These are phyloP conservation scores for Acanthamoeba polyphaga DNA, from an alignment of 208 protist genomes.

Conservation along the genomic window DNA sequence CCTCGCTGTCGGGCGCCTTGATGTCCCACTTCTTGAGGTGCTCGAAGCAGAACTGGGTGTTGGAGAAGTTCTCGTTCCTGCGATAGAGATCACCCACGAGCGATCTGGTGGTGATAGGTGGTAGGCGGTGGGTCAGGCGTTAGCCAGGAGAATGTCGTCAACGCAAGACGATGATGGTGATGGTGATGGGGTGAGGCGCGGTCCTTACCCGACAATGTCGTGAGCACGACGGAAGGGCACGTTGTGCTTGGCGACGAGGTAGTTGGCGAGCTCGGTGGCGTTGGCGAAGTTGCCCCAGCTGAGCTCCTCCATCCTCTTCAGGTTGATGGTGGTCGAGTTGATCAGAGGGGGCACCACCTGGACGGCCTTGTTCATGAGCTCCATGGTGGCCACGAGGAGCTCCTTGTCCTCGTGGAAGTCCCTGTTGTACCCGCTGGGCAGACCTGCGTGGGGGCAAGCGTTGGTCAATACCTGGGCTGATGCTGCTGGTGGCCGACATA, in stretches of 20 bases:
- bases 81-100: conserved; percentile 57
- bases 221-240: conserved; percentile 51
- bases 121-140: not conserved
- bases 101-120: not conserved
- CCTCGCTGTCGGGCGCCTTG: conserved; percentile 12
- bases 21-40: conserved; percentile 30
- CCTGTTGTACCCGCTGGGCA: conserved; percentile 55
- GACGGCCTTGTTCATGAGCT: conserved; percentile 42
- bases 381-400: not conserved
- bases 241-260: conserved; percentile 65
- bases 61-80: conserved; percentile 53
- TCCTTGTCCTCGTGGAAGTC: conserved; percentile 72
- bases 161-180: too few relatives aligned
- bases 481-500: not conserved
- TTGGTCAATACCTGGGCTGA: not conserved
- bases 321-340: conserved; percentile 54
- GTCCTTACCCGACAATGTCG: conserved; percentile 41
- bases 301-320: conserved; percentile 51
- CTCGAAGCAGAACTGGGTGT: conserved; percentile 50
- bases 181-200: too few relatives aligned
- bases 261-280: conserved; percentile 69
- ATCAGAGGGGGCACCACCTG: conserved; percentile 36
- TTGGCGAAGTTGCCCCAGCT: conserved; percentile 45
- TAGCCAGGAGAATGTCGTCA: too few relatives aligned
- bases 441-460: not conserved